Evolutionary conservation across 2,329 filamentous ascomycete species (phyloP), one percentile per base, ranked within the genome.

Genomic region (Xenoacremonium recifei): DNA sequence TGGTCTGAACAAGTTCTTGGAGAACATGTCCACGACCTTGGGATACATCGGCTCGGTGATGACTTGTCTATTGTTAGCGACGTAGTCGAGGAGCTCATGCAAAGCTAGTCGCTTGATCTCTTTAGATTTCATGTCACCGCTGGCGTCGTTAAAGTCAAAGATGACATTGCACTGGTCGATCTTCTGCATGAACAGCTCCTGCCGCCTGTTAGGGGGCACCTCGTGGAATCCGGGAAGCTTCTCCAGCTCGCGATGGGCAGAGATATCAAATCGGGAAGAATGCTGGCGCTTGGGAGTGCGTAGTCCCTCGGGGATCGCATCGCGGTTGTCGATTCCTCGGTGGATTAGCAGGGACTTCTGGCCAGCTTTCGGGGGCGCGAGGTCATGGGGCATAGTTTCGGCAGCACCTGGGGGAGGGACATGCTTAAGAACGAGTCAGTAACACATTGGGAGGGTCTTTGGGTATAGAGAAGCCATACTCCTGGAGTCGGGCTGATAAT

Each of bases 141-240:
- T 95, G 36, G 92, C 89, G 68, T 99, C 93, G 65, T 97, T 99
- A 73, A 99, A 99, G 71, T 99, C 93, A 64, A 99, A 99, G 60
- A 99, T 99, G 73, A 99, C 95, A 64, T 99, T 99, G 75, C 93
- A 99, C 67, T 99, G 93, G 60, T 97, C 93, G 57, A 99, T 93
- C 77, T 99, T 99, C 64, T 97, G 91, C 91, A 99, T 96, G 70
- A 99, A 99, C 15, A 99, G 80, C 57, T 97, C 92, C 69, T 96
- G 91, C 48, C 93, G 83, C 50, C 92, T 84, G 64, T 95, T 95
- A 13, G 93, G 93, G 10, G 92, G 87, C 19, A 97, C 93, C 68
- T 99, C 93, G 61, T 99, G 93, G 68, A 99, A 99, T 25, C 93
- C 93, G 2, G 93, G 92, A 18, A 99, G 76, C 71, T 99, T 99